Evolutionary conservation across 805 yeast genomes (phyloP), one percentile per base, ranked within the genome.

Genomic region (Cyberlindnera petersonii): DNA sequence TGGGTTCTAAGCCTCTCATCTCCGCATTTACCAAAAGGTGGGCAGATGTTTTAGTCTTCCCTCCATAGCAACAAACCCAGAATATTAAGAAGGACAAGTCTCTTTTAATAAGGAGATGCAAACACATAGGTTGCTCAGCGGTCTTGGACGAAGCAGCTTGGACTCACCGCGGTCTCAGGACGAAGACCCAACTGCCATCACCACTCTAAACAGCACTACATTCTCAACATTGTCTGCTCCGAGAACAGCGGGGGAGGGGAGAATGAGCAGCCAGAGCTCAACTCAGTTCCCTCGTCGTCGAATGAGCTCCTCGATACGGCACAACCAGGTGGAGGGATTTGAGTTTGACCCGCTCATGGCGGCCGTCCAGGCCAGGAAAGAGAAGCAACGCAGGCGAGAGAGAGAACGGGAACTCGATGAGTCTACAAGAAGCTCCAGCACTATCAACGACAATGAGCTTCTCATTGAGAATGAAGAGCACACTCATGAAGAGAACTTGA

Each of bases 291-390:
- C 35, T 15, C 27, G 37, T 4, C 35, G 33, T 4, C 28, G 43
- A 26, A 35, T 29, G 35, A 32, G 37, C 19, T 22, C 39, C 15
- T 46, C 49, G 4, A 43, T 46, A 14, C 28, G 42, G 16, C 45
- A 40, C n/a, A 23, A 27, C 16, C 30, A 31, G 15, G 41, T n/a
- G 6, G 52, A 47, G 33, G 51, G 53, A 6, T 53, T 55, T 30
- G 58, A 54, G 10, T 55, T 49, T 34, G 58, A 55, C 36, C 60
- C 59, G 1, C 33, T 51, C n/a, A 34, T 26, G 26, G 44, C 35
- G 16, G 47, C 44, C 4, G 40, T 35, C 5, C 42, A 35, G 40
- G 35, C 40, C 35, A 26, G 40, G 8, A 40, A 28, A 31, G 42
- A 44, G 39, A 36, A 37, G 19, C 32, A 42, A 31, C 30, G 32